Percentiles rank a stretch among this genome's conserved stretches.
phyloP scores from a whole-genome alignment of 352 stramenopile genomes.

The Globisporangium acanthophoron region DNA sequence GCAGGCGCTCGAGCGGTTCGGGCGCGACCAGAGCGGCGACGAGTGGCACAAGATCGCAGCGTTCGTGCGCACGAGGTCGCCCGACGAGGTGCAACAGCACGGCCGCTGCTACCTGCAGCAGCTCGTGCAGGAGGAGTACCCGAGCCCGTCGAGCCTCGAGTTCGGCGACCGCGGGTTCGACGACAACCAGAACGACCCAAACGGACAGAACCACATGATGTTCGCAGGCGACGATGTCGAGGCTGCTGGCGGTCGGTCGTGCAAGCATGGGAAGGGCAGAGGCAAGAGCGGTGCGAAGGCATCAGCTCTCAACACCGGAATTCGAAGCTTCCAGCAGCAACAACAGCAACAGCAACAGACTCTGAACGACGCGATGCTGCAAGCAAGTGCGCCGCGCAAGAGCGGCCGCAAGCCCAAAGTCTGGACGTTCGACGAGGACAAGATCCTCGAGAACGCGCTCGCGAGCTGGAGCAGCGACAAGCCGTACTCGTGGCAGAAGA shows the following conservation, averaged over 20 bases:
- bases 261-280: conserved; percentile 6
- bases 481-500: conserved; percentile 78
- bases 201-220: conserved; percentile 19
- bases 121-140: conserved; percentile 47
- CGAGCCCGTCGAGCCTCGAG: neutral
- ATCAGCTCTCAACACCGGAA: neutral
- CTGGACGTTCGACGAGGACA: conserved; percentile 84
- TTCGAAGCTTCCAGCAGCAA: neutral
- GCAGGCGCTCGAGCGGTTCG: conserved; percentile 71
- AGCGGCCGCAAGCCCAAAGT: conserved; percentile 31
- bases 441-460: conserved; percentile 69
- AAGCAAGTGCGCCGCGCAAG: neutral
- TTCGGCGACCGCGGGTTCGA: neutral
- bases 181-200: conserved; percentile 32
- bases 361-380: conserved; percentile 4
- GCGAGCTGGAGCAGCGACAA: conserved; percentile 49
- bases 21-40: conserved; percentile 36
- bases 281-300: neutral
- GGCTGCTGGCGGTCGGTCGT: neutral
- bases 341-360: neutral
- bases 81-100: conserved; percentile 64
- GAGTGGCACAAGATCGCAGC: conserved; percentile 69
- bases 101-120: conserved; percentile 70
- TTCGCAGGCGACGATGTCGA: neutral
- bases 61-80: conserved; percentile 61